Evolutionary conservation across 371 early-diverging fungal genomes (phyloP), one percentile per base, ranked within the genome.

Genomic region (Basidiobolus meristosporus): DNA sequence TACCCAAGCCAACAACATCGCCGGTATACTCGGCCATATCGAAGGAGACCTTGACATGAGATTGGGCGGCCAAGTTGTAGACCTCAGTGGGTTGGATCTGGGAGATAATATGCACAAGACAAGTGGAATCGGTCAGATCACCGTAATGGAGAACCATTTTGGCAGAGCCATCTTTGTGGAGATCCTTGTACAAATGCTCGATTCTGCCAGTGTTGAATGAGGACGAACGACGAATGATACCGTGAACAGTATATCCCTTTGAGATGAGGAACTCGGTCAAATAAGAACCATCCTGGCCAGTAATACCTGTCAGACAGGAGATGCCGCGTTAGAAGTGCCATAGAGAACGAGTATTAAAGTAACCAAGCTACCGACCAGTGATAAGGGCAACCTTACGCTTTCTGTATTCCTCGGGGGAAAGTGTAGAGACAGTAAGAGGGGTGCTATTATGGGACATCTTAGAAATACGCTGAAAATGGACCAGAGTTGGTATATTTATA

Each of bases 21-120:
- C 78, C 80, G 30, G 82, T 85, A 60, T 86, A 86, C 55, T 83
- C 82, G 26, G 87, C 73, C 82, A 83, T 79, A 43, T 83, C 82
- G 52, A 86, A 86, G 6, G 84, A 83, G 17, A 86, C 84, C 58
- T 82, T 82, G 56, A 85, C 86, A 46, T 56, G 51, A 26, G 77
- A 77, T 48, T 76, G 76, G 26, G 77, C 77, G 37, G 69, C 77
- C 54, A 81, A 64, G 57, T 81, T 82, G 56, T 84, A 81, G 31
- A 81, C 60, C 53, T 81, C 85, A 23, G 74, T 77, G 18, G 85
- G 82, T 38, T 76, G 73, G 28, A 84, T 70, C 45, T 77, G 65
- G 21, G 73, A 60, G 34, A 83, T 64, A 44, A 87, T 78, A 52
- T 76, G 71, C 16, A 82, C 77, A 40, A 85, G 54, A 53, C 75